phyloP scores from a whole-genome alignment of 2,329 filamentous ascomycete genomes.

The Aaosphaeria arxii region DNA sequence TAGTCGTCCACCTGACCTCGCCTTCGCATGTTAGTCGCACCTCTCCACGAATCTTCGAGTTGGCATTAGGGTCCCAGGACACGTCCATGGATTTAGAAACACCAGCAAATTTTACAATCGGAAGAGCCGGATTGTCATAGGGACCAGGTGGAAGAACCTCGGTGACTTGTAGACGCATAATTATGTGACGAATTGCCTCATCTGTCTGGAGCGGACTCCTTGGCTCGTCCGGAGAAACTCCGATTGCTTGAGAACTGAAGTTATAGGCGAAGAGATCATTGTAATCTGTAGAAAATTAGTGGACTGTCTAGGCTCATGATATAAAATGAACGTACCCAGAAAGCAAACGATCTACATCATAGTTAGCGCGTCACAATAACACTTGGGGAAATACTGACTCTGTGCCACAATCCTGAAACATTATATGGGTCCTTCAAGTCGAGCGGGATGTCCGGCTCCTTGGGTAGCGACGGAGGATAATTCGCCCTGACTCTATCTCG shows the following conservation, averaged over 20 bases:
- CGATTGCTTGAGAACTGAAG: slow-evolving; percentile 48
- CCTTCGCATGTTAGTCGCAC: slow-evolving; percentile 66
- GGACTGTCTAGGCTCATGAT: background rate
- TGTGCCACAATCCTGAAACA: slow-evolving; percentile 68
- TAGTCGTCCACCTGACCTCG: slow-evolving; percentile 72
- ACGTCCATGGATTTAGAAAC: slow-evolving; percentile 60
- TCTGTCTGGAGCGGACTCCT: slow-evolving; percentile 56
- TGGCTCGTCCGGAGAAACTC: slow-evolving; percentile 27
- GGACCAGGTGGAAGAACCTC: slow-evolving; percentile 58
- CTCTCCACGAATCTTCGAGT: slow-evolving; percentile 62
- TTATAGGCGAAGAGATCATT: slow-evolving; percentile 72
- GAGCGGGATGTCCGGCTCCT: slow-evolving; percentile 41
- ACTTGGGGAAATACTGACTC: slow-evolving; percentile 46
- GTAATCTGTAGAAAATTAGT: slow-evolving; percentile 52
- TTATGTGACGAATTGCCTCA: slow-evolving; percentile 69
- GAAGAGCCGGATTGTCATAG: slow-evolving; percentile 56
- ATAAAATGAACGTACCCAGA: slow-evolving; percentile 25
- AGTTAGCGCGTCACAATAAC: slow-evolving; percentile 7
- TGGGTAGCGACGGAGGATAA: slow-evolving; percentile 12
- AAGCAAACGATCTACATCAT: slow-evolving; percentile 42
- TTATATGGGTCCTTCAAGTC: slow-evolving; percentile 66
- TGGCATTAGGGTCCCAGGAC: slow-evolving; percentile 66
- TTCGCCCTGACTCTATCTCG: slow-evolving; percentile 10
- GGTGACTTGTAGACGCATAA: slow-evolving; percentile 63
- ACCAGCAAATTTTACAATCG: slow-evolving; percentile 68